A percentile compares a stretch with the other conserved stretches of the same genome.
Evolutionary conservation across 2,329 filamentous ascomycete genomes (phyloP).

Genomic region (Claviceps monticola): DNA sequence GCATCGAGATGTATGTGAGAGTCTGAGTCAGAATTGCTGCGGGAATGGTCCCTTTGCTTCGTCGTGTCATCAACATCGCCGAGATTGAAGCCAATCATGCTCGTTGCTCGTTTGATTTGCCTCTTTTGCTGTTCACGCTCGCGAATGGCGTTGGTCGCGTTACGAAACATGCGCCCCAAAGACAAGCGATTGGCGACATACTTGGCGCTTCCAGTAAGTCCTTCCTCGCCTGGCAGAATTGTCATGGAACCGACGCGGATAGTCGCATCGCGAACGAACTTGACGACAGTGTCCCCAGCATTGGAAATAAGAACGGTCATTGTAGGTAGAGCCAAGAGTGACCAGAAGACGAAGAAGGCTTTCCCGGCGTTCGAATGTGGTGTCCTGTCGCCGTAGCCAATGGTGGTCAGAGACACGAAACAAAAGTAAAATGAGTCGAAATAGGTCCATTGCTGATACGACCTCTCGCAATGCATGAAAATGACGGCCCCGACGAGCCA

Average conservation of each 20-base stretch:
- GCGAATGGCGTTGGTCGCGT: slow-evolving; percentile 2
- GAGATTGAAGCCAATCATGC: slow-evolving; percentile 2
- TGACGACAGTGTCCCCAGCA: slow-evolving; percentile 72
- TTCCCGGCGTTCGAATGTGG: slow-evolving; percentile 67
- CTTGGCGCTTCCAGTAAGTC: slow-evolving; percentile 31
- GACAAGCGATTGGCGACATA: slow-evolving; percentile 28
- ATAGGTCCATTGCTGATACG: slow-evolving; percentile 53
- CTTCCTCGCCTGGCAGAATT: slow-evolving; percentile 43
- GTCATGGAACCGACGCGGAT: slow-evolving; percentile 44
- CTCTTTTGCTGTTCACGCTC: slow-evolving; percentile 3
- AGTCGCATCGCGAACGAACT: slow-evolving; percentile 40
- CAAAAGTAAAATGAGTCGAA: slow-evolving; percentile 77
- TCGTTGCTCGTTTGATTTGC: neutral
- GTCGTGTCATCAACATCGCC: slow-evolving; percentile 1
- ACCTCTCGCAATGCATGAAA: slow-evolving; percentile 42
- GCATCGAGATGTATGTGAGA: neutral
- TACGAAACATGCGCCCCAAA: slow-evolving; percentile 26
- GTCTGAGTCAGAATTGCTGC: neutral
- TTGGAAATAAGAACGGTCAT: slow-evolving; percentile 79
- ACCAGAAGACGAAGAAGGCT: slow-evolving; percentile 91
- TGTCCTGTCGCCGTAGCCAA: slow-evolving; percentile 73
- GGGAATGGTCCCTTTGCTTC: neutral
- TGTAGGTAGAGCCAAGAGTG: slow-evolving; percentile 68
- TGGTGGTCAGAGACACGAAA: slow-evolving; percentile 70
- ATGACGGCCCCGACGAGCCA: slow-evolving; percentile 72